These are phyloP conservation scores for Piper longum DNA, from an alignment of 164 flowering plant genomes.

Conservation along the genomic window DNA sequence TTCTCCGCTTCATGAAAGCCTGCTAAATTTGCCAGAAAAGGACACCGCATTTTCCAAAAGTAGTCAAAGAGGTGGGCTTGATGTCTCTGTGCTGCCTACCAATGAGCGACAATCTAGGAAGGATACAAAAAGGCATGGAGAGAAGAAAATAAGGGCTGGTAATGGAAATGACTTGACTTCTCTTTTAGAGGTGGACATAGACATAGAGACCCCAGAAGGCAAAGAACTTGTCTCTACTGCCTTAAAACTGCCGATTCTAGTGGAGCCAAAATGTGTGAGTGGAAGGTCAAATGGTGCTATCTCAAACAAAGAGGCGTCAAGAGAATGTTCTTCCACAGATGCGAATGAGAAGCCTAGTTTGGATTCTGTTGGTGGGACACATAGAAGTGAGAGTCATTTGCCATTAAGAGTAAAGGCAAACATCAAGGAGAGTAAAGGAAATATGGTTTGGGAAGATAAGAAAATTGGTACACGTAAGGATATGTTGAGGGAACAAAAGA, in stretches of 20 bases:
- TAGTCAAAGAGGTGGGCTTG: constrained; percentile 8
- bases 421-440: constrained; percentile 11
- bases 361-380: not conserved
- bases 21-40: constrained; percentile 27
- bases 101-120: constrained; percentile 10
- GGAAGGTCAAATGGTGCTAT: constrained; percentile 9
- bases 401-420: constrained; percentile 15
- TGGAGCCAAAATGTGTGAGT: constrained; percentile 3
- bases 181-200: constrained; percentile 19
- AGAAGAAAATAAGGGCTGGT: constrained; percentile 19
- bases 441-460: constrained; percentile 11
- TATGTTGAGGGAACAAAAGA: constrained; percentile 4
- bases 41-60: constrained; percentile 9
- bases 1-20: constrained; percentile 58
- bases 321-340: constrained; percentile 8
- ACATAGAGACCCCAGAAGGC: constrained; percentile 16
- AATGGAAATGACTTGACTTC: constrained; percentile 10
- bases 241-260: constrained; percentile 7
- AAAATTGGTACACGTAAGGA: constrained; percentile 9
- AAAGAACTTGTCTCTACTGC: constrained; percentile 15
- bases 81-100: constrained; percentile 1
- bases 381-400: not conserved
- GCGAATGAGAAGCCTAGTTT: constrained; percentile 19
- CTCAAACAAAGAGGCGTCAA: constrained; percentile 8
- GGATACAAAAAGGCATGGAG: constrained; percentile 13